Base-by-base conservation (phyloP, 2,329 filamentous ascomycete species). In the Chalara sp. region DNA sequence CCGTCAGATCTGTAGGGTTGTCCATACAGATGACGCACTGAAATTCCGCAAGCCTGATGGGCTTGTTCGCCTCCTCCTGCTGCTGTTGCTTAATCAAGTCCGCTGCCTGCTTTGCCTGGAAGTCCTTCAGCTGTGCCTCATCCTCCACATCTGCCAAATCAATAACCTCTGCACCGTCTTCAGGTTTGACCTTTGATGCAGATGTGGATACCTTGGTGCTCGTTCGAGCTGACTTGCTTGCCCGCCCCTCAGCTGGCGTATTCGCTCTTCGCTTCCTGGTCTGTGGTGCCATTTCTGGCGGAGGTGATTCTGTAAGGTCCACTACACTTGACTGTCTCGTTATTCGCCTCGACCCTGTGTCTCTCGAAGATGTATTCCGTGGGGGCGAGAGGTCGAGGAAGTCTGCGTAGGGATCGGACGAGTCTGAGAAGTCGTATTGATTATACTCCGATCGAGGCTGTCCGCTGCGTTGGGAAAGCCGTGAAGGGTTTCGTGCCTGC, bases 1-100 rank as follows among this genome's bases (percentile, higher is more conserved):
- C 76, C 1, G 80, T 83, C 53, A 86, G 60, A 31, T 72, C 70
- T 1, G 73, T 76, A 30, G 72, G 76, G 54, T 80, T 72, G 53
- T 85, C 82, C 79, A 85, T 81, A 66, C 82, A 86, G 52, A 86
- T 85, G 42, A 81, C 79, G 55, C 82, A 86, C 65, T 84, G 79
- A 45, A 84, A 81, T 4, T 71, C 69, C 43, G 73, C 70, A 12
- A 86, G 65, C 63, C 78, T 60, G 72, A 64, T 47, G 67, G 72
- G 61, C 42, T 74, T 77, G 47, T 78, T 75, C 46, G 71, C 68
- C 49, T 73, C 69, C 8, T 71, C 71, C 53, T 70, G 68, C 52
- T 68, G 65, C n/a, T 74, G 63, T 45, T 74, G 55, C 52, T 61
- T 61, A 35, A 63, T 56, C 13, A 59, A 45, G 44, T 65, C 61